A percentile compares a stretch with the other conserved stretches of the same genome.
Conservation (phyloP, 805 yeast species). For the Candida khao-thaluensis region DNA sequence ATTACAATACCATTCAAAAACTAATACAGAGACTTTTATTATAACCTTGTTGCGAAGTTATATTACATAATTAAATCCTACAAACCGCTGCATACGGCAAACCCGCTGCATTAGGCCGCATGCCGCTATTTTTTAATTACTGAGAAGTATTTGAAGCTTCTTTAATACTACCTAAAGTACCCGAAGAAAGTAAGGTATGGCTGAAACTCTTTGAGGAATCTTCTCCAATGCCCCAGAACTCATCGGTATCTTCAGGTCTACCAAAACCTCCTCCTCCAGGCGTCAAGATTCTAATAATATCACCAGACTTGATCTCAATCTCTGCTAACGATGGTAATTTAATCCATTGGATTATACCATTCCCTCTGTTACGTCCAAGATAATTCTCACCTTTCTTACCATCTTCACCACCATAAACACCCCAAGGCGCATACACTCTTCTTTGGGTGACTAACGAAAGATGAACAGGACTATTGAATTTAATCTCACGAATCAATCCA, state of each 20-base stretch:
- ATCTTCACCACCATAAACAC: slow-evolving; percentile 31
- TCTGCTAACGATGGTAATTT: slow-evolving; percentile 64
- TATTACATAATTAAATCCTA: too few relatives aligned
- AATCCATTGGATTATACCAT: slow-evolving; percentile 20
- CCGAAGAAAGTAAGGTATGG: slow-evolving; percentile 14
- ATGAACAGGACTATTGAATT: slow-evolving; percentile 18
- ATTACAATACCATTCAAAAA: too few relatives aligned
- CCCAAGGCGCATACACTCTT: slow-evolving; percentile 20
- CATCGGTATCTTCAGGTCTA: slow-evolving; percentile 17
- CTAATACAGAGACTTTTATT: too few relatives aligned
- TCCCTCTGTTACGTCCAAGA: slow-evolving; percentile 30
- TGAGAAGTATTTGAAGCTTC: slow-evolving; percentile 24
- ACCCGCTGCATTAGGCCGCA: too few relatives aligned
- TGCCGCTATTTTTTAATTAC: too few relatives aligned
- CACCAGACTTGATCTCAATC: slow-evolving; percentile 57
- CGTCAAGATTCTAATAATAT: slow-evolving; percentile 62
- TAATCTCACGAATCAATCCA: slow-evolving; percentile 21
- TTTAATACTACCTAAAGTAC: slow-evolving; percentile 21
- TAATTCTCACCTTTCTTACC: slow-evolving; percentile 38
- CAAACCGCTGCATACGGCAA: too few relatives aligned
- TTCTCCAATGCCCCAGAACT: slow-evolving; percentile 14
- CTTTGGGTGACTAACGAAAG: slow-evolving; percentile 21
- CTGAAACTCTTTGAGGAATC: background rate
- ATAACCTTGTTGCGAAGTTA: too few relatives aligned
- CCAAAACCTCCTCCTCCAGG: slow-evolving; percentile 92